Evolutionary conservation across 345 rosid genomes (phyloP), one percentile per base, ranked within the genome.

Genomic region (Hevea brasiliensis): DNA sequence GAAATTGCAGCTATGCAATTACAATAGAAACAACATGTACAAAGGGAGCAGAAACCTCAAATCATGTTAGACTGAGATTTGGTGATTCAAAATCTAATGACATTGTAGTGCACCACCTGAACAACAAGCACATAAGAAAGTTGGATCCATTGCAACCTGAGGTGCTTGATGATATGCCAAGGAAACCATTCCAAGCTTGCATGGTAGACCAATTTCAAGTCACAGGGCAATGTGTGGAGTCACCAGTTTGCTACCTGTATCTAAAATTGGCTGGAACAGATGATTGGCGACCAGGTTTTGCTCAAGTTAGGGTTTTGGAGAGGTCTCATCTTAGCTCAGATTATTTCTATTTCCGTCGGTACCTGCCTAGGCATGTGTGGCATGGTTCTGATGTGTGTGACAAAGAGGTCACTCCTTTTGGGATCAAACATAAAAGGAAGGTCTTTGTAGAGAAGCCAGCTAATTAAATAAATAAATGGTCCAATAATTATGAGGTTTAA

Each of bases 231-330:
- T 88, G 89, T 15, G 71, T 86, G 10, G 82, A 78, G 23, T 79
- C 84, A 2, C 81, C 77, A 0, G 44, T 84, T 17, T 88, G 92
- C 71, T 81, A 84, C 70, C 53, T 77, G 21, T 85, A 87, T 71
- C 75, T 87, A 1, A 87, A 85, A 71, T 58, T 79, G 62, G 65
- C 12, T 0, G 87, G 86, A 4, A 45, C 59, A 3, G 92, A 86
- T 56, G 86, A 86, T 26, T 88, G 92, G 92, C 67, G 87, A 12
- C 89, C 88, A 1, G 84, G 90, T 15, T 83, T 76, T 48, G 85
- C 80, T 0, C 81, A 76, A n/a, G 74, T 88, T 64, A 68, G 69
- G 55, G 78, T 73, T 42, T 12, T 81, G 9, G 84, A 76, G 23
- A 55, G 57, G 20, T 56, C 74, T 40, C 74, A 75, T 45, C 76